These are phyloP conservation scores for Irpex sp. DNA, from an alignment of 1,284 basidiomycete species.

Conservation along the genomic window DNA sequence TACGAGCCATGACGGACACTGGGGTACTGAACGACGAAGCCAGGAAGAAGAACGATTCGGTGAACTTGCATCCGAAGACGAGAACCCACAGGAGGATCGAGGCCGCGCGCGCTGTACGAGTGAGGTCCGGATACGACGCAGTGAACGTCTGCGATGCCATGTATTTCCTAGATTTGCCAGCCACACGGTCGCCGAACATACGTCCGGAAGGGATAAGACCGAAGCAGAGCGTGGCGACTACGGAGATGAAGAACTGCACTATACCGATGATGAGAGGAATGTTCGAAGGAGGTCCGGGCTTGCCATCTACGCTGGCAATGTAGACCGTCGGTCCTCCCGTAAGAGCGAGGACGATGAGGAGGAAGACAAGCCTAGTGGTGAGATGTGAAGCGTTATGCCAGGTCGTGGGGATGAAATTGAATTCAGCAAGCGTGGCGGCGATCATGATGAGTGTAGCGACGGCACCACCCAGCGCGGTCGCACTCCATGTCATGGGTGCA, in stretches of 20 bases:
- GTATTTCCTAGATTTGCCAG: constrained; percentile 91
- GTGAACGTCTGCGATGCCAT: constrained; percentile 97
- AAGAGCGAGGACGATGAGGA: constrained; percentile 81
- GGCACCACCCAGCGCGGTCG: constrained; percentile 85
- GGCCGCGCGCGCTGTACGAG: constrained; percentile 64
- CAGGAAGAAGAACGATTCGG: constrained; percentile 95
- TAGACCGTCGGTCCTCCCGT: constrained; percentile 91
- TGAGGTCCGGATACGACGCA: constrained; percentile 84
- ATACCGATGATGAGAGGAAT: constrained; percentile 84
- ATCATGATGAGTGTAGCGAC: constrained; percentile 92
- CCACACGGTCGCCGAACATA: constrained; percentile 94
- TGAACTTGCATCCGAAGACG: constrained; percentile 90
- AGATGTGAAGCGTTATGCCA: constrained; percentile 97
- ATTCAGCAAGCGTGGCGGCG: constrained; percentile 86
- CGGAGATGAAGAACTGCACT: constrained; percentile 87
- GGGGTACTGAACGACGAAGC: constrained; percentile 90
- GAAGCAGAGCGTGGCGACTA: constrained; percentile 77
- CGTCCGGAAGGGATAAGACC: constrained; percentile 86
- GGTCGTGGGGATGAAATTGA: constrained; percentile 93
- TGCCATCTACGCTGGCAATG: constrained; percentile 74
- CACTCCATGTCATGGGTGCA: constrained; percentile 89
- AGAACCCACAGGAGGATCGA: constrained; percentile 87
- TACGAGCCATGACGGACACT: constrained; percentile 88
- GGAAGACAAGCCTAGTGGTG: constrained; percentile 83
- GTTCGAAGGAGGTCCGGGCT: constrained; percentile 40